phyloP scores from a whole-genome alignment of 2,329 filamentous ascomycete genomes.

The Sphaceloma murrayae region DNA sequence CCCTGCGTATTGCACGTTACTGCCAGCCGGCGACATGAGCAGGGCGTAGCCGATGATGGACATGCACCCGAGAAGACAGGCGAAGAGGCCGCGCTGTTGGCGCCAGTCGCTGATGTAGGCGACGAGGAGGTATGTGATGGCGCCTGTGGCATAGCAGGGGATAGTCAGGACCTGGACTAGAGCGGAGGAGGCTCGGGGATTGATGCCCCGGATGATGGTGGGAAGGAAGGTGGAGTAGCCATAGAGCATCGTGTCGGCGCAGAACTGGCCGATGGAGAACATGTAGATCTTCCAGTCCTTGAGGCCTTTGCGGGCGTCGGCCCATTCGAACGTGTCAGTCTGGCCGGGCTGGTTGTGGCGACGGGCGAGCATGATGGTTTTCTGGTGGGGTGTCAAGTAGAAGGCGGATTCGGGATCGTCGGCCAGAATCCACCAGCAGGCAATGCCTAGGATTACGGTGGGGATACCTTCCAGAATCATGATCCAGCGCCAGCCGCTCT shows the following conservation, averaged over 20 bases:
- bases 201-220: constrained; percentile 64
- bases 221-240: constrained; percentile 70
- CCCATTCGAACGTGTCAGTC: constrained; percentile 45
- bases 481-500: constrained; percentile 63
- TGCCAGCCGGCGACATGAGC: constrained; percentile 50
- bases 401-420: constrained; percentile 57
- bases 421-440: constrained; percentile 49
- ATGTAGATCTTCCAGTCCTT: constrained; percentile 67
- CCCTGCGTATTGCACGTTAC: constrained; percentile 62
- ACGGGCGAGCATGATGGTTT: constrained; percentile 45
- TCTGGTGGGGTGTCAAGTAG: constrained; percentile 52
- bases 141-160: constrained; percentile 66
- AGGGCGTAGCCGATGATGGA: constrained; percentile 48
- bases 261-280: constrained; percentile 62
- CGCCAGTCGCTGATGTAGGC: constrained; percentile 59
- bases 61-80: constrained; percentile 51
- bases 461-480: constrained; percentile 53
- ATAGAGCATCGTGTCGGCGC: constrained; percentile 65
- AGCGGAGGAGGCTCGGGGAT: constrained; percentile 49
- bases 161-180: constrained; percentile 68
- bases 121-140: constrained; percentile 55
- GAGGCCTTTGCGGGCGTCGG: constrained; percentile 57
- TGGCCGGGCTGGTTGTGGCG: constrained; percentile 43
- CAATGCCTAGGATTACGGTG: constrained; percentile 46
- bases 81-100: constrained; percentile 57